These are phyloP conservation scores for Tetrapisispora arboricola DNA, from an alignment of 805 yeast genomes.

Conservation along the genomic window DNA sequence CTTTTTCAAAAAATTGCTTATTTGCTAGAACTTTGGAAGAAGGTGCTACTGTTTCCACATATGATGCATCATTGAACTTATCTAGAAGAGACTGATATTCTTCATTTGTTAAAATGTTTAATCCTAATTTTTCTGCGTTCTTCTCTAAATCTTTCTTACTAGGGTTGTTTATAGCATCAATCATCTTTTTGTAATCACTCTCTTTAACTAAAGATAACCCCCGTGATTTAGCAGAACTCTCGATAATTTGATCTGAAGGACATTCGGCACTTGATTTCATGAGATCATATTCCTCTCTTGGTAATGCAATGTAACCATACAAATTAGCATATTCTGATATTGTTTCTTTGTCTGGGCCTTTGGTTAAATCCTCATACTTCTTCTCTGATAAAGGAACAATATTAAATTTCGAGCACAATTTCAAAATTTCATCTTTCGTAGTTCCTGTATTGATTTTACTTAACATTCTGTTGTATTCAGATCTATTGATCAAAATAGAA, in stretches of 20 bases:
- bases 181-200: slow-evolving; percentile 5
- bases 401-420: slow-evolving; percentile 11
- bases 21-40: slow-evolving; percentile 27
- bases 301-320: slow-evolving; percentile 14
- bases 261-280: slow-evolving; percentile 1
- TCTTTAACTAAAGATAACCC: slow-evolving; percentile 8
- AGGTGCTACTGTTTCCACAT: slow-evolving; percentile 5
- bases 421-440: slow-evolving; percentile 8
- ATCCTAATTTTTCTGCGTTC: slow-evolving; percentile 27
- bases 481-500: slow-evolving; percentile 1
- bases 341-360: slow-evolving; percentile 8
- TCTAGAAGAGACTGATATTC: slow-evolving; percentile 21
- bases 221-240: slow-evolving; percentile 5
- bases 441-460: neutral
- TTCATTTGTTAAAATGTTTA: slow-evolving; percentile 26
- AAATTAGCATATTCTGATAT: slow-evolving; percentile 10
- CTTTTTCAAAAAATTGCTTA: slow-evolving; percentile 29
- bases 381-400: slow-evolving; percentile 7
- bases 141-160: slow-evolving; percentile 14
- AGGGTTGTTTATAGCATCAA: slow-evolving; percentile 4
- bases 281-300: slow-evolving; percentile 6
- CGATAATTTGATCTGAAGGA: slow-evolving; percentile 10
- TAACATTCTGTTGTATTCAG: slow-evolving; percentile 8
- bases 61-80: slow-evolving; percentile 4
- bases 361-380: slow-evolving; percentile 10